phyloP scores from a whole-genome alignment of 768 basidiomycete genomes.

The Kwoniella shandongensis region DNA sequence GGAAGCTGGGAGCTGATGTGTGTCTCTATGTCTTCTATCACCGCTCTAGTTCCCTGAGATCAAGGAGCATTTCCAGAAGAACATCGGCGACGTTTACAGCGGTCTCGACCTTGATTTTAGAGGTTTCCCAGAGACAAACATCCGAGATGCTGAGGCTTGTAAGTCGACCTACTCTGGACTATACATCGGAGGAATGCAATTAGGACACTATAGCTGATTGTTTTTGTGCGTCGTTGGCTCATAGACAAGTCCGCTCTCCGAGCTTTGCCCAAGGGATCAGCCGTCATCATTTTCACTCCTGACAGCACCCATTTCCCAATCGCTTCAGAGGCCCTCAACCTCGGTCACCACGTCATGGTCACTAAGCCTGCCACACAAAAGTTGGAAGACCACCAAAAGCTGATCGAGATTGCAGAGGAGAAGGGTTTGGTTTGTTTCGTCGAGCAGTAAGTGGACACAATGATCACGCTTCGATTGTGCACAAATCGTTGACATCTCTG shows the following conservation, averaged over 20 bases:
- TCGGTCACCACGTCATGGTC: conserved; percentile 80
- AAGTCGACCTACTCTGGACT: conserved; percentile 49
- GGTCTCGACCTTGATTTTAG: conserved; percentile 86
- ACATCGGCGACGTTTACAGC: conserved; percentile 79
- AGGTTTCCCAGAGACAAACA: conserved; percentile 70
- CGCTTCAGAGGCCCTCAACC: conserved; percentile 80
- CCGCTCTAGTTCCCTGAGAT: conserved; percentile 73
- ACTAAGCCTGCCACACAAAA: conserved; percentile 91
- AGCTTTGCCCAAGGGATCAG: conserved; percentile 73
- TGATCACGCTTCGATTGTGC: neutral
- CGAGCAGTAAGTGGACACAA: conserved; percentile 65
- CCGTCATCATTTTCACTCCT: conserved; percentile 90
- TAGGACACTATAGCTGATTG: conserved; percentile 4
- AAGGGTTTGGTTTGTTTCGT: conserved; percentile 84
- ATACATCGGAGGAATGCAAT: neutral
- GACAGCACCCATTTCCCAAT: conserved; percentile 88
- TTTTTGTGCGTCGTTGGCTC: conserved; percentile 3
- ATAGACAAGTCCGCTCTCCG: conserved; percentile 59
- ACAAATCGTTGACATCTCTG: conserved; percentile 6
- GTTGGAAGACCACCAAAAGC: conserved; percentile 74
- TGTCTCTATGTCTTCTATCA: neutral
- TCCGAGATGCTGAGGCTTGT: conserved; percentile 79
- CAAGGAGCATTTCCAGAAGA: conserved; percentile 72
- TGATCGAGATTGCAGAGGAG: conserved; percentile 73
- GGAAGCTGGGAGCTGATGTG: neutral